Evolutionary conservation across 2,329 filamentous ascomycete species (phyloP).

Genomic region (Fonsecaea pedrosoi): DNA sequence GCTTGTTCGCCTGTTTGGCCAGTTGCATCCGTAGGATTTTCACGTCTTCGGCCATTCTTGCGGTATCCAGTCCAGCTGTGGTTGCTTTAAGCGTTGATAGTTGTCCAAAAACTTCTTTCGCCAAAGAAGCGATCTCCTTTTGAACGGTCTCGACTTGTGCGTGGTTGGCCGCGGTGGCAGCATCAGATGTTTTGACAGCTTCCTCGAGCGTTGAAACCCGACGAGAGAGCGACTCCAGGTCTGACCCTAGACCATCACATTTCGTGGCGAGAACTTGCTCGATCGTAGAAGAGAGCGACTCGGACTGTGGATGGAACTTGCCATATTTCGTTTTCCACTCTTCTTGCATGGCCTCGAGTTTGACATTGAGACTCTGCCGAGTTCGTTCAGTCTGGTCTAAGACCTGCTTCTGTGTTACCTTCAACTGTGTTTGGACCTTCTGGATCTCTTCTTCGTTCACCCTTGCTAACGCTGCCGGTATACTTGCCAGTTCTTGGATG

Average conservation of each 20-base stretch:
- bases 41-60: not conserved
- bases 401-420: not conserved
- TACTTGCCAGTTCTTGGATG: not conserved
- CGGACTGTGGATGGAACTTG: too few relatives aligned
- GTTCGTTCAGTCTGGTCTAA: slow-evolving; percentile 3
- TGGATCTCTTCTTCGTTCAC: not conserved
- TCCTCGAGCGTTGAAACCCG: not conserved
- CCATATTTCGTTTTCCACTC: too few relatives aligned
- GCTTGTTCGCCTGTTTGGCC: not conserved
- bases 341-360: not conserved
- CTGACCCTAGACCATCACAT: not conserved
- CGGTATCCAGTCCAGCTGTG: not conserved
- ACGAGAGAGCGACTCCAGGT: not conserved
- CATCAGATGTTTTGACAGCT: too few relatives aligned
- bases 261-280: not conserved
- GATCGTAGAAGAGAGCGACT: too few relatives aligned
- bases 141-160: not conserved
- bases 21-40: not conserved
- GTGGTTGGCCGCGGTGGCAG: not conserved
- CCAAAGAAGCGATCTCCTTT: not conserved
- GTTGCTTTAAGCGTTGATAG: not conserved
- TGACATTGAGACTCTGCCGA: slow-evolving; percentile 7
- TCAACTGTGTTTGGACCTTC: not conserved
- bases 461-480: not conserved
- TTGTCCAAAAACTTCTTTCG: not conserved